Conservation (phyloP, 768 basidiomycete species). For the Boletus rubescentipes region DNA sequence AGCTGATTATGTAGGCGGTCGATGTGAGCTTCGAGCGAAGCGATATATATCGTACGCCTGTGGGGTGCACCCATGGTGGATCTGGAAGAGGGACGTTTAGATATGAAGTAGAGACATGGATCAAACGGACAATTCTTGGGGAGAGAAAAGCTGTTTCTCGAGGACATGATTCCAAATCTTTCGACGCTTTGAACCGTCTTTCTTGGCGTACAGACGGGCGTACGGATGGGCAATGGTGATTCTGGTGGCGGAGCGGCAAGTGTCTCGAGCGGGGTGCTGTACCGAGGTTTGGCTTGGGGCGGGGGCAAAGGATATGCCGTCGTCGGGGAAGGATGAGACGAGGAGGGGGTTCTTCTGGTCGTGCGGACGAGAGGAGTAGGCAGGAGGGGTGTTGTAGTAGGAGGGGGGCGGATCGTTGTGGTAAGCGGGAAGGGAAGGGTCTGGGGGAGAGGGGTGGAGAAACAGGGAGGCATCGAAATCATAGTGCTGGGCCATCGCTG, state of each 20-base stretch:
- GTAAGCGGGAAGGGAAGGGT: constrained; percentile 6
- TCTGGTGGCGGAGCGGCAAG: constrained; percentile 20
- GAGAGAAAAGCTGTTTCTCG: constrained; percentile 67
- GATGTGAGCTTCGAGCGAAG: constrained; percentile 72
- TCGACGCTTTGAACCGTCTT: constrained; percentile 61
- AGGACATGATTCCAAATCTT: constrained; percentile 79
- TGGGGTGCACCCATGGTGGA: constrained; percentile 67
- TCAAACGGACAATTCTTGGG: constrained; percentile 59
- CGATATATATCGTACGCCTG: constrained; percentile 67
- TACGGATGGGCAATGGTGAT: constrained; percentile 60
- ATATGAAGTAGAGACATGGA: neutral
- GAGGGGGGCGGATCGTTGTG: constrained; percentile 9
- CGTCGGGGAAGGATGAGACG: constrained; percentile 19
- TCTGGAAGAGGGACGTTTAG: constrained; percentile 29
- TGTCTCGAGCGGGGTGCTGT: constrained; percentile 19
- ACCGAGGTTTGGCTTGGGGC: neutral
- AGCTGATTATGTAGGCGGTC: constrained; percentile 65
- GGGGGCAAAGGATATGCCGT: constrained; percentile 21
- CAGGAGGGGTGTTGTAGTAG: constrained; percentile 6
- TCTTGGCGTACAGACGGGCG: constrained; percentile 65
- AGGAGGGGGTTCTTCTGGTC: constrained; percentile 1
- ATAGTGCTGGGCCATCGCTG: constrained; percentile 23
- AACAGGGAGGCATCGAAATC: constrained; percentile 10
- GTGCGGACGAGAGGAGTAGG: neutral
- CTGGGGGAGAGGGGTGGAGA: neutral